Base-by-base conservation (phyloP, 148 eudicot genomes). In the Amaranthus cruentus region DNA sequence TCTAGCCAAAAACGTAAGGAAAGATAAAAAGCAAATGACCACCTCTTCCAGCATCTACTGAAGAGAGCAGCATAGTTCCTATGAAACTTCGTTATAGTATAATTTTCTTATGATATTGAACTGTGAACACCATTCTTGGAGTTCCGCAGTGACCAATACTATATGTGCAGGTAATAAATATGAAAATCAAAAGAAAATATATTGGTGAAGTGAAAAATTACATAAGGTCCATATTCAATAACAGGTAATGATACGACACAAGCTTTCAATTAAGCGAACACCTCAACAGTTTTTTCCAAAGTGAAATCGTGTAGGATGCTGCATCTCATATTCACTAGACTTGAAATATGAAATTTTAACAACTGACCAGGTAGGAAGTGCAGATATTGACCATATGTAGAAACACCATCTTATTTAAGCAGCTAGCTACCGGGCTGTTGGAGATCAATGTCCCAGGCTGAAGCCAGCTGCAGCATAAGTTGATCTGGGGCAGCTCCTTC, bases 401-500 rank as follows among this genome's bases (percentile, higher is more conserved):
- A 21, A 18, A 53, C 42, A 59, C 14, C 4, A 42, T 4, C 51
- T 8, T 60, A 10, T 14, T 47, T 44, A 9, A 42, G 69, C 38
- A 55, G 64, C 75, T 81, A 87, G 73, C 90, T 93, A 63, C 83
- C 86, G 38, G 85, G 76, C 62, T 88, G 87, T 72, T 85, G 91
- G 72, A 90, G 82, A 87, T 92, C 88, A 47, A 95, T 95, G 63
- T 81, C 91, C 99, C 99, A 95, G 69, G 85, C 87, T 3, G 94
- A 85, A 54, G 97, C 97, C 78, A 95, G 75, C 74, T 92, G 99
- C 80, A 88, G 70, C 80, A 95, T 74, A 14, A 92, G 94, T 77
- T 95, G 97, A 62, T 90, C 94, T 0, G 99, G 99, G 68, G 91
- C 49, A 44, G 87, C 86, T 65, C 96, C 97, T 81, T 90, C 96